Percentiles rank a stretch among this genome's conserved stretches.
Conservation (phyloP, 208 protist species). For the Tritrichomonas musculus region DNA sequence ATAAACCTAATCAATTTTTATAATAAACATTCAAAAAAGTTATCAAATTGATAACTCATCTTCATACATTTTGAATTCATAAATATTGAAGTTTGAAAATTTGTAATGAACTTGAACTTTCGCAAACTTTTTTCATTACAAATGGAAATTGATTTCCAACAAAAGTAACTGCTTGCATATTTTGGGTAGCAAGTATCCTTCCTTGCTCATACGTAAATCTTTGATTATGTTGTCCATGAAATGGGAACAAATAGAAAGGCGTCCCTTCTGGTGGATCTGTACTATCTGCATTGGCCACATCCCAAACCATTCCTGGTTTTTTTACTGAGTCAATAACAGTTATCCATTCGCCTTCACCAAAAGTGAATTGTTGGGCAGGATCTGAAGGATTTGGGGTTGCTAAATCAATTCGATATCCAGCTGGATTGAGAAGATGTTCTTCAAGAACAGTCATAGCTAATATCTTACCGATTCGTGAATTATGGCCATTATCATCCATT, state of each 20-base stretch:
- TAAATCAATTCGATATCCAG: background rate
- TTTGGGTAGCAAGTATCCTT: background rate
- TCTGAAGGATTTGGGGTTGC: background rate
- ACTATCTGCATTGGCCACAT: background rate
- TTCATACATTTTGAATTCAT: no score
- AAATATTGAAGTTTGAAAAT: no score
- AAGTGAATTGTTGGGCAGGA: background rate
- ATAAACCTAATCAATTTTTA: no score
- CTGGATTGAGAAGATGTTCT: background rate
- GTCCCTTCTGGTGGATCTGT: background rate
- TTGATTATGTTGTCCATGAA: background rate
- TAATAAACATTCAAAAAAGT: no score
- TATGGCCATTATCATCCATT: background rate
- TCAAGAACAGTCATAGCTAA: background rate
- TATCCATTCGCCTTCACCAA: background rate
- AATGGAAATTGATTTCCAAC: background rate
- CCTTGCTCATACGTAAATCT: background rate
- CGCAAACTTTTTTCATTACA: background rate
- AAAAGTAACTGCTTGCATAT: background rate
- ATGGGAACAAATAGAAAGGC: background rate
- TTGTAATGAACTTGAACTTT: no score
- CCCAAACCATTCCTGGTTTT: background rate
- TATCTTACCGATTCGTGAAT: background rate
- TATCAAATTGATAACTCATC: no score
- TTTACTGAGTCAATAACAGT: background rate